phyloP scores from a whole-genome alignment of 169 alveolate genomes.

The Plasmodium gonderi region DNA sequence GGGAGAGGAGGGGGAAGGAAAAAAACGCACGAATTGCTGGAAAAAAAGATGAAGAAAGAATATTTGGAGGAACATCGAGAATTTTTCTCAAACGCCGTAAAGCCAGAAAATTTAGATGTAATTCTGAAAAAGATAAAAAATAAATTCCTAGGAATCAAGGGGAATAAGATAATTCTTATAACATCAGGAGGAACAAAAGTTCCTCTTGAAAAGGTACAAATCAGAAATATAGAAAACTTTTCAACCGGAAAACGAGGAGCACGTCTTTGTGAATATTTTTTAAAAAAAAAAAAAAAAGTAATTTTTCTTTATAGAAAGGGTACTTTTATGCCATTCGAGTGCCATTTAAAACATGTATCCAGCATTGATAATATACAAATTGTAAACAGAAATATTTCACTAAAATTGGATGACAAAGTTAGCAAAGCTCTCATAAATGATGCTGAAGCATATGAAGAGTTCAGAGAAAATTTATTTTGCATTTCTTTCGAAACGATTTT shows the following conservation, averaged over 20 bases:
- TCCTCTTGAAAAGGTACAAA: slow-evolving; percentile 89
- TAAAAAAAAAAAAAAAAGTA: slow-evolving; percentile 39
- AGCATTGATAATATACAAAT: slow-evolving; percentile 1
- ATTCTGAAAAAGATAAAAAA: slow-evolving; percentile 2
- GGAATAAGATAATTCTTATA: slow-evolving; percentile 55
- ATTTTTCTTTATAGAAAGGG: slow-evolving; percentile 55
- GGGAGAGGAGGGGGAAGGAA: too few species aligned
- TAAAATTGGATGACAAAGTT: background rate
- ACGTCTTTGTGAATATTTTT: slow-evolving; percentile 82
- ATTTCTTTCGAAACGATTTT: slow-evolving; percentile 78
- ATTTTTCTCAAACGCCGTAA: slow-evolving; percentile 11
- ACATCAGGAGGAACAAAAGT: slow-evolving; percentile 94
- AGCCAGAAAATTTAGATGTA: slow-evolving; percentile 9
- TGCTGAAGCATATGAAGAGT: slow-evolving; percentile 4
- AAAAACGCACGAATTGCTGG: background rate
- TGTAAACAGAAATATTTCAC: background rate
- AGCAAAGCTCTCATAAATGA: background rate
- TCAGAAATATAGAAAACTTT: slow-evolving; percentile 90
- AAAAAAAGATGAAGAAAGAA: background rate
- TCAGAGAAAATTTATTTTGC: slow-evolving; percentile 23
- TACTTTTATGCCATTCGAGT: slow-evolving; percentile 38
- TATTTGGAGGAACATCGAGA: slow-evolving; percentile 24
- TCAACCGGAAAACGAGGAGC: slow-evolving; percentile 93
- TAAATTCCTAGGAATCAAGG: background rate
- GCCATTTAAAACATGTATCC: slow-evolving; percentile 6